phyloP scores from a whole-genome alignment of 116 monocot genomes.

The Posidonia oceanica region DNA sequence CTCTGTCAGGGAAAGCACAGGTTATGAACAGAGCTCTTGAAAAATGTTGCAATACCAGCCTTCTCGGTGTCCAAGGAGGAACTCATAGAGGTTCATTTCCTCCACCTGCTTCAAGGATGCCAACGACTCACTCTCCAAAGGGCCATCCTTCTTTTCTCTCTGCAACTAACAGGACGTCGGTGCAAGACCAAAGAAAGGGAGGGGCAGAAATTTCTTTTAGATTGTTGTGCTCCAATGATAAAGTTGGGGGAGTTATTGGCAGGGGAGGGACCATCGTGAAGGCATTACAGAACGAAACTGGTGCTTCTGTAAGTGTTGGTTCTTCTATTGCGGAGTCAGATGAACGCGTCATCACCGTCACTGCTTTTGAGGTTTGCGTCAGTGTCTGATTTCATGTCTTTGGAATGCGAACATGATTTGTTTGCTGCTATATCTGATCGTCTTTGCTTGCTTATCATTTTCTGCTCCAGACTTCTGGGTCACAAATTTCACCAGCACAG shows the following conservation, averaged over 20 bases:
- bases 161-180: not conserved
- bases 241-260: slow-evolving; percentile 14
- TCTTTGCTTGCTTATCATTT: not conserved
- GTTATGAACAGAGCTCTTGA: not conserved
- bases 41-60: not conserved
- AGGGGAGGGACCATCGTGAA: slow-evolving; percentile 14
- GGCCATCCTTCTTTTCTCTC: not conserved
- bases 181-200: not conserved
- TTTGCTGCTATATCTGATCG: not conserved
- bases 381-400: too few species aligned
- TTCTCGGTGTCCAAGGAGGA: not conserved
- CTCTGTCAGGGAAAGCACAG: slow-evolving; percentile 1
- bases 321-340: slow-evolving; percentile 4
- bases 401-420: too few species aligned
- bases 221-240: slow-evolving; percentile 12
- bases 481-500: slow-evolving; percentile 4
- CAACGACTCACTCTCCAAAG: not conserved
- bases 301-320: slow-evolving; percentile 7
- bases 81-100: not conserved
- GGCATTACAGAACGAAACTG: slow-evolving; percentile 13
- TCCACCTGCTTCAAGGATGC: not conserved
- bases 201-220: slow-evolving; percentile 10
- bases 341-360: slow-evolving; percentile 13
- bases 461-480: slow-evolving; percentile 2
- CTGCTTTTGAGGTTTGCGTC: slow-evolving; percentile 7